phyloP scores from a whole-genome alignment of 352 stramenopile species.

The Globisporangium yorkense region DNA sequence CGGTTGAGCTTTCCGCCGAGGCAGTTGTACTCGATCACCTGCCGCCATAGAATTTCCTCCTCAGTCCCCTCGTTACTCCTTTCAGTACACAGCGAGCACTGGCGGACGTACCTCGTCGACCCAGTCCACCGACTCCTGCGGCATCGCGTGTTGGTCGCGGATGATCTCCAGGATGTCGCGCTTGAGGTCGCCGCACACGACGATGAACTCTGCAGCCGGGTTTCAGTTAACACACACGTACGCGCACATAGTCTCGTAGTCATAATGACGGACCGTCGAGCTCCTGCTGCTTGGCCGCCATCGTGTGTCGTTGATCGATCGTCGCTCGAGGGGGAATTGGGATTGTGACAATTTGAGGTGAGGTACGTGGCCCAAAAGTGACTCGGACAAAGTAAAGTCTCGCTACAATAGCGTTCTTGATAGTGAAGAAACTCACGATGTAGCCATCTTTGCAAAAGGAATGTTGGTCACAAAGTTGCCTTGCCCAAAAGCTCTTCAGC shows the following conservation, averaged over 20 bases:
- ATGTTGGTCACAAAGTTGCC: neutral
- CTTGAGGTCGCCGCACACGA: conserved; percentile 68
- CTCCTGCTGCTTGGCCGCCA: conserved; percentile 35
- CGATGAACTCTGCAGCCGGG: conserved; percentile 62
- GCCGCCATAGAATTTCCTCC: neutral
- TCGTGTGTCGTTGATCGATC: conserved; percentile 3
- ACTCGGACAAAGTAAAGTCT: neutral
- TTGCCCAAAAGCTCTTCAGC: neutral
- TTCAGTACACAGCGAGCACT: no score
- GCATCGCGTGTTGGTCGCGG: conserved; percentile 55
- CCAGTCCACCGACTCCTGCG: conserved; percentile 76
- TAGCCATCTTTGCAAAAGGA: neutral
- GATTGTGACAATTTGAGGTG: no score
- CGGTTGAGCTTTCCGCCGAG: conserved; percentile 98
- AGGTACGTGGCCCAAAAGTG: neutral
- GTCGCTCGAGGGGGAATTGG: neutral
- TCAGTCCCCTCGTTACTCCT: neutral
- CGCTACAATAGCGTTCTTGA: neutral
- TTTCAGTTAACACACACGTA: neutral
- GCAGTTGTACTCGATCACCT: conserved; percentile 96
- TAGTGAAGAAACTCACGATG: neutral
- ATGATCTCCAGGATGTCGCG: conserved; percentile 69
- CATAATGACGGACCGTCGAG: conserved; percentile 21
- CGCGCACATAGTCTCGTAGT: neutral
- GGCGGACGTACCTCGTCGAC: conserved; percentile 34